phyloP scores from a whole-genome alignment of 371 early-diverging fungal species.

The Coemansia sp. region DNA sequence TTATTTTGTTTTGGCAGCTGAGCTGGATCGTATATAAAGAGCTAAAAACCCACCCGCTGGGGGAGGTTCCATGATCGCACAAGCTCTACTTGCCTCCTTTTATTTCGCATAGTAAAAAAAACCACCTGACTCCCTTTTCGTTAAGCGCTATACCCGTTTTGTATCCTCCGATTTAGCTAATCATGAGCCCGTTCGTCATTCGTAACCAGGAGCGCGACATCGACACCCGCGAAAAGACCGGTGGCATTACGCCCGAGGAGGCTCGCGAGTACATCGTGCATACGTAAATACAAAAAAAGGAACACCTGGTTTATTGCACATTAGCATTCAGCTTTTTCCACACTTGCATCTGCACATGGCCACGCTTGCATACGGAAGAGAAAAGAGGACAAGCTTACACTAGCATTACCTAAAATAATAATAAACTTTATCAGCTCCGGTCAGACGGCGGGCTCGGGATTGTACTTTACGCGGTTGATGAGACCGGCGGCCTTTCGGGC shows the following conservation, averaged over 20 bases:
- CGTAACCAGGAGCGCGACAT: slow-evolving; percentile 42
- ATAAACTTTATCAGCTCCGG: too few relatives aligned
- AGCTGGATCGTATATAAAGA: background rate
- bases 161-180: background rate
- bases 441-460: background rate
- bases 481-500: slow-evolving; percentile 52
- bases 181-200: slow-evolving; percentile 21
- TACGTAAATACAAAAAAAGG: slow-evolving; percentile 4
- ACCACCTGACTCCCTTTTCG: too few relatives aligned
- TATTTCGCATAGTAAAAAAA: background rate
- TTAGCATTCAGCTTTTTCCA: background rate
- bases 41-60: too few relatives aligned
- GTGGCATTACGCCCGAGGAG: slow-evolving; percentile 40
- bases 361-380: background rate
- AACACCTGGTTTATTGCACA: too few relatives aligned
- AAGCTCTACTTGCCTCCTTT: too few relatives aligned
- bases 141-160: background rate
- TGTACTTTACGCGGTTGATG: slow-evolving; percentile 37
- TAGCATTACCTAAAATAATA: too few relatives aligned
- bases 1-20: background rate
- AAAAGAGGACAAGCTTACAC: too few relatives aligned
- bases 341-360: background rate
- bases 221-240: slow-evolving; percentile 42
- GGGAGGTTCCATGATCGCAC: too few relatives aligned
- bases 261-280: slow-evolving; percentile 39